Percentiles rank a stretch among this genome's conserved stretches.
These are phyloP conservation scores for Phyllosticta citribraziliensis DNA, from an alignment of 2,329 filamentous ascomycete species.

Conservation along the genomic window DNA sequence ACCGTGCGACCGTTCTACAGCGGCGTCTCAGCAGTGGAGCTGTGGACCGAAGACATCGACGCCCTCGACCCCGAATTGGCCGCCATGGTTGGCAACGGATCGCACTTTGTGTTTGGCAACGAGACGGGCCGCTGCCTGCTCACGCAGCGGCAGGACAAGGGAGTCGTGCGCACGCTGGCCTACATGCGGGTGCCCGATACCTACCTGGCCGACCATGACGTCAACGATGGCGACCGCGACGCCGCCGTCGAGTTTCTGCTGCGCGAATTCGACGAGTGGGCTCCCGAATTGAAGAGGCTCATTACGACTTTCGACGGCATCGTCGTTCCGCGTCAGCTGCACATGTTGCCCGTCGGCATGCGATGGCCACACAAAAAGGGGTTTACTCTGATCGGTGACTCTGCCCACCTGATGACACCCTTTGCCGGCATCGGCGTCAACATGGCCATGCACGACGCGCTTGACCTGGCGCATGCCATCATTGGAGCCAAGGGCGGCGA, in stretches of 20 bases:
- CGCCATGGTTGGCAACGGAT: conserved; percentile 32
- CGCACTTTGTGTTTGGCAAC: conserved; percentile 6
- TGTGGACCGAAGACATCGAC: conserved; percentile 34
- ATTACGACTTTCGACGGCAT: conserved; percentile 12
- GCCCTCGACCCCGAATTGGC: conserved; percentile 34
- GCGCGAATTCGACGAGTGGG: conserved; percentile 21
- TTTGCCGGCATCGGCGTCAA: conserved; percentile 53
- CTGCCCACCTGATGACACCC: conserved; percentile 50
- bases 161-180: conserved; percentile 34
- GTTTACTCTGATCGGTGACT: conserved; percentile 49
- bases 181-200: conserved; percentile 30
- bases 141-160: conserved; percentile 41
- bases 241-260: conserved; percentile 30
- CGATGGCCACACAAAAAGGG: conserved; percentile 40
- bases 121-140: conserved; percentile 30
- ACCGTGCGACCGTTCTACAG: conserved; percentile 36
- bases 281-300: conserved; percentile 12
- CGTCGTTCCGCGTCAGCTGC: conserved; percentile 30
- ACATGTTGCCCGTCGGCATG: conserved; percentile 43
- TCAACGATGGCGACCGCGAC: conserved; percentile 31
- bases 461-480: conserved; percentile 33
- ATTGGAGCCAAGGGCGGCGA: neutral
- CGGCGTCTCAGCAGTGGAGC: conserved; percentile 35
- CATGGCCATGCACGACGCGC: conserved; percentile 45
- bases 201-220: conserved; percentile 34